Percentiles rank a stretch among this genome's conserved stretches.
phyloP scores from a whole-genome alignment of 1,139 yeast species.

The Pichia sp. region DNA sequence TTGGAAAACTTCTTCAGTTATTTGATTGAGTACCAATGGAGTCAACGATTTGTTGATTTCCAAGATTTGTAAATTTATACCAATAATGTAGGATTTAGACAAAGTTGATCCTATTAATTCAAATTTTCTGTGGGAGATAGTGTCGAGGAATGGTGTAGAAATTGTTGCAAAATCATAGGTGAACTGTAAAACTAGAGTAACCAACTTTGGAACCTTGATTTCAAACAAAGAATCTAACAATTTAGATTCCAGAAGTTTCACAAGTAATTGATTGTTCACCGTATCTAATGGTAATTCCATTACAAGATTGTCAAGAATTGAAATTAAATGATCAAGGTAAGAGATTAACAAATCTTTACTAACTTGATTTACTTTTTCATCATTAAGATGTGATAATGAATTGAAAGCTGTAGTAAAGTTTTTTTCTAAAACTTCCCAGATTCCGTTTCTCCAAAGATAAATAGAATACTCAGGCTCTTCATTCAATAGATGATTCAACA shows the following conservation, averaged over 20 bases:
- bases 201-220: slow-evolving; percentile 2
- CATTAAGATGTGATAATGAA: slow-evolving; percentile 40
- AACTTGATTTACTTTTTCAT: slow-evolving; percentile 29
- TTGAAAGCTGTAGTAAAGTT: slow-evolving; percentile 43
- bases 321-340: slow-evolving; percentile 65
- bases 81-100: slow-evolving; percentile 47
- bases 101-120: slow-evolving; percentile 22
- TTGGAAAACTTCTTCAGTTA: slow-evolving; percentile 20
- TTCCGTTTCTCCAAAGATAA: slow-evolving; percentile 68
- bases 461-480: slow-evolving; percentile 84
- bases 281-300: slow-evolving; percentile 60
- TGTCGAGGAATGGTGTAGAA: slow-evolving; percentile 49
- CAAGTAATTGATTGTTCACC: slow-evolving; percentile 41
- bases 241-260: slow-evolving; percentile 31
- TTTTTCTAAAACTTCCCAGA: slow-evolving; percentile 53
- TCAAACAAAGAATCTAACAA: slow-evolving; percentile 36
- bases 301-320: slow-evolving; percentile 54
- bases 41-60: slow-evolving; percentile 35
- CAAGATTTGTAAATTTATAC: slow-evolving; percentile 52
- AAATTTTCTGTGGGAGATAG: slow-evolving; percentile 20
- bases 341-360: slow-evolving; percentile 42
- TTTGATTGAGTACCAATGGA: slow-evolving; percentile 13
- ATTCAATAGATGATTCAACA: slow-evolving; percentile 72
- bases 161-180: slow-evolving; percentile 62
- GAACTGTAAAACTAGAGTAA: slow-evolving; percentile 7